Evolutionary conservation across 441 rosid genomes (phyloP), one percentile per base, ranked within the genome.

Genomic region (Breynia disticha): DNA sequence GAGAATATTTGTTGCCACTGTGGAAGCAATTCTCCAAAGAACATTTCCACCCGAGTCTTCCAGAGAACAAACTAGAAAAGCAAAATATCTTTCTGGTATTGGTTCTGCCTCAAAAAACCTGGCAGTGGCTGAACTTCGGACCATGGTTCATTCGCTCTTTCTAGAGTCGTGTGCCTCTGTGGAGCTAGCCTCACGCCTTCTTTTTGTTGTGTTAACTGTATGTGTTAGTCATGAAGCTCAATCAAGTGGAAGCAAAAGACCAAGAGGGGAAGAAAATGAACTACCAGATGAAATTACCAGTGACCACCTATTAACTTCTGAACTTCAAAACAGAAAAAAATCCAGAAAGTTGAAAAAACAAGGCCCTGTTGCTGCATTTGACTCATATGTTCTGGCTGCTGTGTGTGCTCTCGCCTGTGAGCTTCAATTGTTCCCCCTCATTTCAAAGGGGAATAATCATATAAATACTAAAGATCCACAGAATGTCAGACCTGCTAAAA

Each of bases 161-260:
- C 65, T 93, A 57, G 97, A 93, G 64, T 89, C 97, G 38, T 84
- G 85, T 65, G 96, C 97, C 53, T 86, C 96, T 39, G 74, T 81
- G 55, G 96, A 93, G 78, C 87, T 93, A 65, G 85, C 99, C 61
- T 93, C 99, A 43, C 95, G 99, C 58, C 76, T 89, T 16, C 86
- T 93, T 50, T 93, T 93, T 78, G 90, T 93, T 57, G 99, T 93
- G 59, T 72, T 93, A 65, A 93, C 99, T 15, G 97, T 93, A 46
- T 89, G 99, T 64, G 93, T 93, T 62, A 93, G 97, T 70, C 90
- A 93, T 70, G 97, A 93, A 78, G 99, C 99, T 67, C 96, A 84
- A 78, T 79, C 79, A 67, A 69, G 62, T 54, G 90, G 90, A 43
- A 80, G 72, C 75, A 89, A 86, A 79, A 86, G 83, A 71, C 75